Base-by-base conservation (phyloP, 2,329 filamentous ascomycete genomes). In the Alternaria metachromatica region DNA sequence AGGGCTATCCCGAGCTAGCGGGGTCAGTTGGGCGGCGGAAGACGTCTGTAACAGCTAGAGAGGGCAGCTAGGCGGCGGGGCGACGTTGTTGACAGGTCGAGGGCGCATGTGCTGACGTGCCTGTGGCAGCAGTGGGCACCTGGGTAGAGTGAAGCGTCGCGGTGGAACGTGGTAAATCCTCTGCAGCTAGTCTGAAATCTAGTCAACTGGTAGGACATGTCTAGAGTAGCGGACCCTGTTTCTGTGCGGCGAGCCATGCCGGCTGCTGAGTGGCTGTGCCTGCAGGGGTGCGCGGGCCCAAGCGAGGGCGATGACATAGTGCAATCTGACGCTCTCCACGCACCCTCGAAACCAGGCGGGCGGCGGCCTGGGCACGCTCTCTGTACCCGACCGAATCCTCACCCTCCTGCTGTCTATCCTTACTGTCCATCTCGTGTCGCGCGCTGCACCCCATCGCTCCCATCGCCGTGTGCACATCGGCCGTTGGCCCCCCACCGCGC, bases 281-380 rank as follows among this genome's bases (percentile, higher is more conserved):
- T n/a, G 28, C 56, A 60, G 60, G 60, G 60, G 43, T 50, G 20
- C 7, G 25, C 56, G 56, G 60, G 60, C 50, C 44, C 44, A 63
- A 63, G 60, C 60, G 60, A 63, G 20, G 53, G 60, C 61, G 61
- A 63, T 63, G 61, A 63, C 61, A 60, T 63, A 63, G 60, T 63
- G 60, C 55, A 55, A 30, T 59, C 56, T 41, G 26, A 28, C 54
- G n/a, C 60, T 23, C 48, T 54, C 60, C 41, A 60, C 60, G 56
- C 37, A 63, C 60, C 57, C 45, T 49, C 25, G 50, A 50, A 55
- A 55, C 57, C 57, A 54, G 61, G 57, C 21, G 37, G 57, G 45
- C 60, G 37, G 57, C 48, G 45, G 30, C 28, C 12, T 55, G 28
- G 50, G 45, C 55, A 58, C 30, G 41, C 37, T 21, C 45, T 50